A percentile compares a stretch with the other conserved stretches of the same genome.
These are phyloP conservation scores for Adansonia rubrostipa DNA, from an alignment of 441 rosid genomes.

Conservation along the genomic window DNA sequence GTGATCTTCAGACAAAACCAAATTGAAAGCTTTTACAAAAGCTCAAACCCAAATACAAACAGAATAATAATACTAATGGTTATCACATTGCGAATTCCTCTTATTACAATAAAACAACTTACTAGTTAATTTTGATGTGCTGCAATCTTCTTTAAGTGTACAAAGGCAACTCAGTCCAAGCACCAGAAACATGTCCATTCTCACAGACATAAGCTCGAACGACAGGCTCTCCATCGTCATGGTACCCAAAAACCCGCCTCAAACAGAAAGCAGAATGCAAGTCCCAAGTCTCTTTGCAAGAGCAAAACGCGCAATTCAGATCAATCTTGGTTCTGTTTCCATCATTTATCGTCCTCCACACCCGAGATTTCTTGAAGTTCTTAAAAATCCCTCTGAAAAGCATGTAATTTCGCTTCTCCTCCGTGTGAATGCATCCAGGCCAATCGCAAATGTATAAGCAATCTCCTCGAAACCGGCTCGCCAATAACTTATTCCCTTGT, in stretches of 20 bases:
- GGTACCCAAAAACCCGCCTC: constrained; percentile 76
- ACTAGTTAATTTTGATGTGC: neutral
- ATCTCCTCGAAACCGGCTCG: constrained; percentile 89
- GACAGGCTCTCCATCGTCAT: constrained; percentile 94
- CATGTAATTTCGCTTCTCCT: constrained; percentile 88
- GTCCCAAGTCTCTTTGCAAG: constrained; percentile 85
- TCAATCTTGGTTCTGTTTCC: constrained; percentile 65
- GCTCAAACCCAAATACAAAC: neutral
- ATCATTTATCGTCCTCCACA: constrained; percentile 89
- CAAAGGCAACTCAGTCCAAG: constrained; percentile 83
- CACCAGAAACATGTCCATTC: constrained; percentile 97
- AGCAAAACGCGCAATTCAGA: constrained; percentile 80
- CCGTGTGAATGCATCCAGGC: constrained; percentile 88
- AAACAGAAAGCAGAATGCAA: constrained; percentile 89
- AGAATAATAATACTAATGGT: neutral
- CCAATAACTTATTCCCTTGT: constrained; percentile 84
- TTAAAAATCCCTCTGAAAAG: constrained; percentile 88
- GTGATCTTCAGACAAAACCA: neutral
- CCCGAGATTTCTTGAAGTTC: constrained; percentile 76
- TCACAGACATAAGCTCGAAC: constrained; percentile 99
- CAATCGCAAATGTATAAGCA: constrained; percentile 81
- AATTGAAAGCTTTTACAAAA: neutral
- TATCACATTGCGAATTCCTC: neutral
- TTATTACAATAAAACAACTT: neutral
- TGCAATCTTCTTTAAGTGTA: constrained; percentile 49